Conservation (phyloP, 208 protist species). For the Crithidia bombi region DNA sequence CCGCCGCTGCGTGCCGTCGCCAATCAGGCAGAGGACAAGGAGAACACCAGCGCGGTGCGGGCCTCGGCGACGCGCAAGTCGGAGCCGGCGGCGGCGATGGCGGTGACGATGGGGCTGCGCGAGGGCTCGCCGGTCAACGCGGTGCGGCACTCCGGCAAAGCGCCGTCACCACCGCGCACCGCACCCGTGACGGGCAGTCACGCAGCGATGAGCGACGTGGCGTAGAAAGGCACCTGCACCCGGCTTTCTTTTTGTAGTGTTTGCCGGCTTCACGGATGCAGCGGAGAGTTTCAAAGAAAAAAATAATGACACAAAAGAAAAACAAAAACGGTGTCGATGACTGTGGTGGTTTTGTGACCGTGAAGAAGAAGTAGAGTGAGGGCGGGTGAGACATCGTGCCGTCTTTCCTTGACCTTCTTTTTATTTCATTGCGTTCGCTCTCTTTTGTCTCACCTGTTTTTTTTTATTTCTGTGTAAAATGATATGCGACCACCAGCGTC, state of each 20-base stretch:
- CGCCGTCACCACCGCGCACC: conserved; percentile 9
- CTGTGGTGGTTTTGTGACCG: too few relatives aligned
- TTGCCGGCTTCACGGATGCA: background rate
- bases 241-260: background rate
- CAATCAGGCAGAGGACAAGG: conserved; percentile 8
- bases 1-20: background rate
- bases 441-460: background rate
- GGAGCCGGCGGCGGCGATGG: background rate
- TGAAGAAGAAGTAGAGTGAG: too few relatives aligned
- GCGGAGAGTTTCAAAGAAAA: too few relatives aligned
- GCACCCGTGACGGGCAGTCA: background rate
- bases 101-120: conserved; percentile 3
- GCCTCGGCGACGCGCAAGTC: background rate
- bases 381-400: too few relatives aligned
- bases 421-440: background rate
- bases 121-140: conserved; percentile 24
- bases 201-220: background rate
- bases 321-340: background rate
- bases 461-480: background rate
- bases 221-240: background rate
- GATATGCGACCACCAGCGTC: background rate
- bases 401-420: background rate
- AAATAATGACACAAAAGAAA: background rate
- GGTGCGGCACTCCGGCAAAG: conserved; percentile 16
- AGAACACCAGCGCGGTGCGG: conserved; percentile 10